Evolutionary conservation across 768 basidiomycete genomes (phyloP), one percentile per base, ranked within the genome.

Genomic region (Lanmaoa pseudosensibilis): DNA sequence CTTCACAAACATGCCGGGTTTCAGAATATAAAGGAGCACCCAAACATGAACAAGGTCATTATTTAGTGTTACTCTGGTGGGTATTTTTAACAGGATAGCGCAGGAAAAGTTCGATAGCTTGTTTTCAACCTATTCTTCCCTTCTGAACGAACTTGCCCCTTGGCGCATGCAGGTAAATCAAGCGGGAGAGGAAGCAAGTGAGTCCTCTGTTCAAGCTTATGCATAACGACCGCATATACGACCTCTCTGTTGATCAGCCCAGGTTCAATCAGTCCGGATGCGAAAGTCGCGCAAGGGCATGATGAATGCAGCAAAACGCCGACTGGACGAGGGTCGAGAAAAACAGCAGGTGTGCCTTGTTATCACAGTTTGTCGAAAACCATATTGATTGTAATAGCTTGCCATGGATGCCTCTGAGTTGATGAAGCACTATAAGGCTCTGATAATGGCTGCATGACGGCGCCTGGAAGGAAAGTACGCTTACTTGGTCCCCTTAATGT

Each of bases 361-460:
- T 25, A 44, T 56, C 11, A 9, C 23, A 10, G 10, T 32, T 41
- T 39, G 25, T 45, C 53, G 37, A 27, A 55, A 30, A 46, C 23
- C 41, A 43, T 53, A 16, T 44, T 46, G 25, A 50, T 25, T 32
- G 27, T 37, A 21, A 43, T 46, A 77, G 75, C 63, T 79, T 27
- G 73, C 69, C 8, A 65, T 65, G 43, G 76, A 78, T 57, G 74
- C 77, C 10, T 64, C 70, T 30, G 72, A 69, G 19, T 64, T 76
- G 47, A 74, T 78, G 62, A 78, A 71, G 45, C 70, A 77, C 54
- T 79, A 77, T 54, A 78, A 79, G 56, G 69, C 76, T 45, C 58
- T 73, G 21, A 53, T 78, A 45, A 58, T 66, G 41, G 52, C 67
- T 18, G 50, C 45, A 25, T 71, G 56, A 70, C 19, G 16, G 33